Evolutionary conservation across 805 yeast species (phyloP).

Genomic region (Myxozyma vanderwaltii): DNA sequence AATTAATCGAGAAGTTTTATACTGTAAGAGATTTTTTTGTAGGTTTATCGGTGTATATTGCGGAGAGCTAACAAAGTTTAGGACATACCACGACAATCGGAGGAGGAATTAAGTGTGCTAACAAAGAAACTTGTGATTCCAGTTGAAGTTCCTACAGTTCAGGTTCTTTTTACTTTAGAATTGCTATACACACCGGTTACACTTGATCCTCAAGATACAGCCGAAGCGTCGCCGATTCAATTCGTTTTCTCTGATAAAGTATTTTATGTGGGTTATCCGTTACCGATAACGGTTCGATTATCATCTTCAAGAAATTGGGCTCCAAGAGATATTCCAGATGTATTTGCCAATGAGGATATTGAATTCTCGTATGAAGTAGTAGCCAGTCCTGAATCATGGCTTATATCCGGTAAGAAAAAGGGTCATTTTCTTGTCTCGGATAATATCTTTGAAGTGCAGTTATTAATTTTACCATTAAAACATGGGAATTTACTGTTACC

Average conservation of each 20-base stretch:
- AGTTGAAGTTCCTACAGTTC: constrained; percentile 64
- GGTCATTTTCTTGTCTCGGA: constrained; percentile 47
- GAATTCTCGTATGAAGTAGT: constrained; percentile 52
- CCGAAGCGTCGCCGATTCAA: constrained; percentile 4
- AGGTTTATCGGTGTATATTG: no score
- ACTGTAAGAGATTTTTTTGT: no score
- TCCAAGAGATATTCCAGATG: constrained; percentile 4
- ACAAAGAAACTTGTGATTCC: constrained; percentile 48
- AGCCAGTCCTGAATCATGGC: constrained; percentile 70
- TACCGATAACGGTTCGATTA: constrained; percentile 50
- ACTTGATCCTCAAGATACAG: not conserved
- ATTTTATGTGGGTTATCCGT: constrained; percentile 65
- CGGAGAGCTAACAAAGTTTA: not conserved
- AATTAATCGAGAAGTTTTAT: constrained; percentile 1
- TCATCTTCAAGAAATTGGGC: constrained; percentile 53
- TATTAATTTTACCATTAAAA: constrained; percentile 70
- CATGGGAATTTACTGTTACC: constrained; percentile 77
- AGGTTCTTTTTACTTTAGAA: constrained; percentile 62
- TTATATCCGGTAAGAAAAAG: constrained; percentile 69
- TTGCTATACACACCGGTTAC: constrained; percentile 30
- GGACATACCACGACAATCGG: constrained; percentile 26
- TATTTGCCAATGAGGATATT: constrained; percentile 22
- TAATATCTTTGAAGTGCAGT: constrained; percentile 36
- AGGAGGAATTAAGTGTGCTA: constrained; percentile 24
- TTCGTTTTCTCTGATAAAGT: constrained; percentile 41